phyloP scores from a whole-genome alignment of 2,329 filamentous ascomycete species.

The Karstenula rhodostoma region DNA sequence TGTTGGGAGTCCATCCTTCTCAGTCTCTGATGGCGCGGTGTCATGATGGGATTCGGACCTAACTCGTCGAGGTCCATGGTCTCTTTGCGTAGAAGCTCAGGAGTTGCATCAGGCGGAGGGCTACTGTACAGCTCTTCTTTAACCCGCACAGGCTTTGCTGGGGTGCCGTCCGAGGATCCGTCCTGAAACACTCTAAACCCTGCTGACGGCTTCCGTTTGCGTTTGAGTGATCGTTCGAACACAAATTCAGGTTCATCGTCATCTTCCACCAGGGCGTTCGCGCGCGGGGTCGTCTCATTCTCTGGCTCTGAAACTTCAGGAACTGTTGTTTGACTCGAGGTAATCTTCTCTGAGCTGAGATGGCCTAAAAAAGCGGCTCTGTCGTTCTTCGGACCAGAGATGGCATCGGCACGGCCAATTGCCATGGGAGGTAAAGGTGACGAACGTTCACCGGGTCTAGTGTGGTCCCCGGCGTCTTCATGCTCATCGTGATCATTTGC shows the following conservation, averaged over 20 bases:
- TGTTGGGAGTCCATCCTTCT: conserved; percentile 19
- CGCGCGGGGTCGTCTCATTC: conserved; percentile 13
- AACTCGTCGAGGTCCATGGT: conserved; percentile 57
- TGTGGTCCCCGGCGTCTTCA: background rate
- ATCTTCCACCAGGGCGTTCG: conserved; percentile 30
- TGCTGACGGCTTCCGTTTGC: conserved; percentile 43
- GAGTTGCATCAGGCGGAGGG: conserved; percentile 28
- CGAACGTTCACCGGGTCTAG: background rate
- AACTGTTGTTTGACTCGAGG: conserved; percentile 57
- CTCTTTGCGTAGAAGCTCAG: conserved; percentile 43
- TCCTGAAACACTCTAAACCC: conserved; percentile 30
- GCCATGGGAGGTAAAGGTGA: background rate
- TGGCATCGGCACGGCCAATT: background rate
- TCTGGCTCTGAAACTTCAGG: conserved; percentile 38
- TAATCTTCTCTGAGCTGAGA: conserved; percentile 23
- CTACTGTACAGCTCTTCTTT: conserved; percentile 53
- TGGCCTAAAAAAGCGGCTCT: conserved; percentile 11
- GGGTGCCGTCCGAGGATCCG: conserved; percentile 38
- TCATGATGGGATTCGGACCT: conserved; percentile 36
- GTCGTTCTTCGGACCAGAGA: background rate
- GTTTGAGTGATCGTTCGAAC: conserved; percentile 54
- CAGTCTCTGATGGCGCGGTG: conserved; percentile 34
- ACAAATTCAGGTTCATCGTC: conserved; percentile 54
- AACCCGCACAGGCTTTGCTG: conserved; percentile 44
- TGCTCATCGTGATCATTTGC: background rate